Conservation (phyloP, 1,284 basidiomycete species). For the Malassezia obtusa region DNA sequence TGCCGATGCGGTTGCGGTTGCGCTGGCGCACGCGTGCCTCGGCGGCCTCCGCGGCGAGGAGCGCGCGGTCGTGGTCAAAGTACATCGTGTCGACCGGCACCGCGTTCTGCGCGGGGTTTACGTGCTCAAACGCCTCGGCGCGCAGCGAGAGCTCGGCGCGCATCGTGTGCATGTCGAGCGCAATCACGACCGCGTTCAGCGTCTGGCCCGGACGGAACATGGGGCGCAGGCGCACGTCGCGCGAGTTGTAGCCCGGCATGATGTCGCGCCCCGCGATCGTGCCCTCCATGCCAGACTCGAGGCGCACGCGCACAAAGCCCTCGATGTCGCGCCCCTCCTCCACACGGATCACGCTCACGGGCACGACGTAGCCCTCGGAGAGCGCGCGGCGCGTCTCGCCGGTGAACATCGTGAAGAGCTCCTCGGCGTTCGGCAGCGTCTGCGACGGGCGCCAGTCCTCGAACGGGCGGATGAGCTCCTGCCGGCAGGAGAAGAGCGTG, state of each 20-base stretch:
- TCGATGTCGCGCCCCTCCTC: constrained; percentile 43
- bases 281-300: constrained; percentile 72
- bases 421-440: constrained; percentile 61
- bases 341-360: constrained; percentile 63
- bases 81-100: constrained; percentile 57
- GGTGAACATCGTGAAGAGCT: constrained; percentile 87
- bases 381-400: constrained; percentile 79
- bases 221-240: constrained; percentile 26
- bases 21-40: constrained; percentile 74
- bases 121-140: constrained; percentile 59
- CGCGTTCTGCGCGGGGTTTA: constrained; percentile 60
- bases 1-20: constrained; percentile 57
- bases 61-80: constrained; percentile 62
- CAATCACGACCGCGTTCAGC: constrained; percentile 69
- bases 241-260: constrained; percentile 27
- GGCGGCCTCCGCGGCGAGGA: constrained; percentile 63
- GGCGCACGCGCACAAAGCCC: constrained; percentile 56
- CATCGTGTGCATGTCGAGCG: constrained; percentile 60
- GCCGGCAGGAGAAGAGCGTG: constrained; percentile 63
- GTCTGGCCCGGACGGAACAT: constrained; percentile 57
- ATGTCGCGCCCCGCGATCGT: constrained; percentile 35
- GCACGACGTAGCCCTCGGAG: constrained; percentile 69
- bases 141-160: constrained; percentile 69
- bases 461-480: constrained; percentile 78
- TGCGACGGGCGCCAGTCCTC: constrained; percentile 67